Conservation (phyloP, 192 early-diverging fungal genomes). For the Linnemannia hyalina region DNA sequence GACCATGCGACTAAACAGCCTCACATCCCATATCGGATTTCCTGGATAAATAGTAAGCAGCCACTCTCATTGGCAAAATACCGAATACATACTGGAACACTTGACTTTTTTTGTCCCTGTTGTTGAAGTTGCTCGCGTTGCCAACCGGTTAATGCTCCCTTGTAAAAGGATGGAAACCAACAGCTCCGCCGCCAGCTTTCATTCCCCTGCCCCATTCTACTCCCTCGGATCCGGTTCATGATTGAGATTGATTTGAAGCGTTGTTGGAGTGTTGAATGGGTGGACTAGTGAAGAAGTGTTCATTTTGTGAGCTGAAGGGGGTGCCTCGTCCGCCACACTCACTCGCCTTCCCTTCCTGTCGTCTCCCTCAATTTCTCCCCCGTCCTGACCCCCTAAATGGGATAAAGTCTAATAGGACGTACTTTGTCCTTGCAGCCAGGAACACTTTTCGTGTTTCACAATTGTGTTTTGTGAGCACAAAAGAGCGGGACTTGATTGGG, state of each 20-base stretch:
- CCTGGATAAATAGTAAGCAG: conserved; percentile 15
- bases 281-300: too few species aligned
- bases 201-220: too few species aligned
- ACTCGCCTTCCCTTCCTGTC: background rate
- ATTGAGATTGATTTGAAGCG: too few species aligned
- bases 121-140: background rate
- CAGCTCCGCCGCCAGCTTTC: too few species aligned
- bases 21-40: conserved; percentile 34
- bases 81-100: background rate
- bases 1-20: conserved; percentile 31
- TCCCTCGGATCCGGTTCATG: too few species aligned
- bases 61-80: background rate
- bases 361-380: background rate
- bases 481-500: background rate
- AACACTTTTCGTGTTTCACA: conserved; percentile 1
- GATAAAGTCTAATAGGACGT: background rate
- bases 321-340: background rate
- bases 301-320: too few species aligned
- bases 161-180: background rate
- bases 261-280: too few species aligned
- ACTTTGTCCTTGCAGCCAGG: background rate
- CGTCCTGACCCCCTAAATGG: background rate
- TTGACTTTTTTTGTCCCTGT: background rate
- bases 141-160: background rate
- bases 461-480: background rate